Evolutionary conservation across 2,329 filamentous ascomycete species (phyloP).

Genomic region (Neofusicoccum ribis): DNA sequence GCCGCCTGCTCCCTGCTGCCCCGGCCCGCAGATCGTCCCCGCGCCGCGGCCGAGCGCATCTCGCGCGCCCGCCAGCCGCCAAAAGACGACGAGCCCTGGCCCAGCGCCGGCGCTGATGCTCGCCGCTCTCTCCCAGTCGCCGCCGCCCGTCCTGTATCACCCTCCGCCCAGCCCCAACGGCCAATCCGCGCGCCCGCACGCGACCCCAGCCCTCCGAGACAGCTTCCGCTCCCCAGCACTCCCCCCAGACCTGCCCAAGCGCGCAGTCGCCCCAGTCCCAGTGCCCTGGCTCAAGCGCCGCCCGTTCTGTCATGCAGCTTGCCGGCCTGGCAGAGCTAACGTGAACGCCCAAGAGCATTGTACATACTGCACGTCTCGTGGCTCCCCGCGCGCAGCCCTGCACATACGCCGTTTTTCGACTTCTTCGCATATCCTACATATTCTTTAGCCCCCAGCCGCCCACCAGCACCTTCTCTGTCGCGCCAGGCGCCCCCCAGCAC

Average conservation of each 20-base stretch:
- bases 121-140: no score
- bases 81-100: background rate
- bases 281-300: conserved; percentile 8
- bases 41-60: conserved; percentile 1
- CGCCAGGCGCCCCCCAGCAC: background rate
- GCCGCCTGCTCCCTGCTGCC: background rate
- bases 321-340: conserved; percentile 19
- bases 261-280: conserved; percentile 7
- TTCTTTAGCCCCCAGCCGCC: conserved; percentile 13
- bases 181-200: conserved; percentile 1
- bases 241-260: background rate
- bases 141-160: conserved; percentile 5
- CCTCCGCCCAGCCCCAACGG: background rate
- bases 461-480: background rate
- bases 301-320: conserved; percentile 18
- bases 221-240: conserved; percentile 13
- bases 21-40: background rate
- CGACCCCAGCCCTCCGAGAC: conserved; percentile 3
- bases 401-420: conserved; percentile 20
- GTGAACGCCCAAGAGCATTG: conserved; percentile 11
- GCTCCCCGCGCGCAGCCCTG: conserved; percentile 10
- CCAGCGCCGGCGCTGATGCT: conserved; percentile 1
- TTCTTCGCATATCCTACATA: conserved; percentile 17
- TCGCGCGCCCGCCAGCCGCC: background rate
- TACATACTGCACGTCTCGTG: conserved; percentile 20